These are phyloP conservation scores for Royoungia palumana DNA, from an alignment of 768 basidiomycete species.

Conservation along the genomic window DNA sequence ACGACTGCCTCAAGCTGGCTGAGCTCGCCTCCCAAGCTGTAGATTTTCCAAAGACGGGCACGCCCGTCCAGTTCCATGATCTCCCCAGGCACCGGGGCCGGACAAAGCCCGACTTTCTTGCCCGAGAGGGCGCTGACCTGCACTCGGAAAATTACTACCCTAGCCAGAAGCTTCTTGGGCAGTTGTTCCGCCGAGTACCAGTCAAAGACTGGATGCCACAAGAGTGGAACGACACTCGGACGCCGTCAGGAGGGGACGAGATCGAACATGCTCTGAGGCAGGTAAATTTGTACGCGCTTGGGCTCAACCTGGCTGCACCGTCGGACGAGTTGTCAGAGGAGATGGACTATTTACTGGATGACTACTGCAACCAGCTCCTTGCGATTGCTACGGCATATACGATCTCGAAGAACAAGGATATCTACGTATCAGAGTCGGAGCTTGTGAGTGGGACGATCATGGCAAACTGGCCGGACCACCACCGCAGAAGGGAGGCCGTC, in stretches of 20 bases:
- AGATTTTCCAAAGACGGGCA: conserved; percentile 46
- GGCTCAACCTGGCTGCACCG: conserved; percentile 25
- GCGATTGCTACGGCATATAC: conserved; percentile 37
- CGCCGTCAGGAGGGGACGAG: conserved; percentile 27
- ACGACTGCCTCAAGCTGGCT: conserved; percentile 41
- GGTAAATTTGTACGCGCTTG: conserved; percentile 30
- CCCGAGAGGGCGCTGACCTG: conserved; percentile 36
- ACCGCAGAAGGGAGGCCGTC: conserved; percentile 38
- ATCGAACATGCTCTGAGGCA: conserved; percentile 26
- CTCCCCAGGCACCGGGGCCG: conserved; percentile 31
- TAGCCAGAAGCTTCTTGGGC: conserved; percentile 42
- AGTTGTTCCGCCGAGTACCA: conserved; percentile 44
- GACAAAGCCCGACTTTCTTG: conserved; percentile 42
- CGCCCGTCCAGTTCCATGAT: conserved; percentile 34
- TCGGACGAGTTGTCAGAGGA: conserved; percentile 32
- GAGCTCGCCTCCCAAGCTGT: conserved; percentile 46
- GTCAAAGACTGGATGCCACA: conserved; percentile 31
- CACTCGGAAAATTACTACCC: conserved; percentile 32
- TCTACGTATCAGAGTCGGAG: conserved; percentile 39
- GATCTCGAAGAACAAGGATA: conserved; percentile 35
- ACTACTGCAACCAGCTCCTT: conserved; percentile 34
- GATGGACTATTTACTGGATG: conserved; percentile 36
- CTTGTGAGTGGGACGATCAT: conserved; percentile 45
- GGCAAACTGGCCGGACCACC: conserved; percentile 42
- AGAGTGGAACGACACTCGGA: conserved; percentile 11